Evolutionary conservation across 345 rosid species (phyloP).

Genomic region (Eucalyptus fibrosa): DNA sequence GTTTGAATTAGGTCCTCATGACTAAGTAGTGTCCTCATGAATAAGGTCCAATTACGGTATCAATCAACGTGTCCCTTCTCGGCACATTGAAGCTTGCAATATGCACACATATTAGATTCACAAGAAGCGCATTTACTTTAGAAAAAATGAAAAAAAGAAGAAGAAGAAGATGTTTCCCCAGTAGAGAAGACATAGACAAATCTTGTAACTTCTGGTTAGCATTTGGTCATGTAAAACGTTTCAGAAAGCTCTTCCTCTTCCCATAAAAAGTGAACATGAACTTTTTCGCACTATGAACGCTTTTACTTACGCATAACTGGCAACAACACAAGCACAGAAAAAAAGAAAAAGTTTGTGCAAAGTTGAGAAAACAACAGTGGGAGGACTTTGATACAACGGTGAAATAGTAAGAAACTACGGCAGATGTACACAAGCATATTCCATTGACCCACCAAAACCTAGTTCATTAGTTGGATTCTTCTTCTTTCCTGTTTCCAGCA

Average conservation of each 20-base stretch:
- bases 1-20: too few species aligned
- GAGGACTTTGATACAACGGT: not conserved
- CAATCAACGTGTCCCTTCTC: not conserved
- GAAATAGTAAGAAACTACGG: not conserved
- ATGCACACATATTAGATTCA: not conserved
- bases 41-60: too few species aligned
- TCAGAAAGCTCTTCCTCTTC: too few species aligned
- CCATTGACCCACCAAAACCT: not conserved
- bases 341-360: not conserved
- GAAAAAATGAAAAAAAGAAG: fast-evolving
- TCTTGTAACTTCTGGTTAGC: not conserved
- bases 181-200: not conserved
- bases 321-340: not conserved
- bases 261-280: too few species aligned
- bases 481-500: not conserved
- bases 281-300: not conserved
- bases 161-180: not conserved
- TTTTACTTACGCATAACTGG: too few species aligned
- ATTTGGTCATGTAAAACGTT: not conserved
- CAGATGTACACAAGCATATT: not conserved
- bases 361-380: not conserved
- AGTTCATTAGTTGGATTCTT: not conserved
- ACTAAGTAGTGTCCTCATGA: too few species aligned
- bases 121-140: not conserved
- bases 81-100: not conserved